Percentiles rank a stretch among this genome's conserved stretches.
Conservation (phyloP, 1,139 yeast genomes). For the Debaryomyces udenii region DNA sequence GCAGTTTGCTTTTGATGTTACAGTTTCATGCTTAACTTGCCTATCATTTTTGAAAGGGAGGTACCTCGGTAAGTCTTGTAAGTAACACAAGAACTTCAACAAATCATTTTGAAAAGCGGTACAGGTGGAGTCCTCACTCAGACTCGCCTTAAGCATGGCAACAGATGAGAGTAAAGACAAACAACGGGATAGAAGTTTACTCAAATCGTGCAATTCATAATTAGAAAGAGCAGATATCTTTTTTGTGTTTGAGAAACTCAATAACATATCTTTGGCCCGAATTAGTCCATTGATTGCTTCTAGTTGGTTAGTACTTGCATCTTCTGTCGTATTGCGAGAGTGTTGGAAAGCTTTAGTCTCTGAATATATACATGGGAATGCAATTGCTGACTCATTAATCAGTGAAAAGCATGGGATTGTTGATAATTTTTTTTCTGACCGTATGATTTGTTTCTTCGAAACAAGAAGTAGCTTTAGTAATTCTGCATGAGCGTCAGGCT, state of each 20-base stretch:
- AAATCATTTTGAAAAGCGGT: constrained; percentile 14
- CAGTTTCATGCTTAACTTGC: constrained; percentile 17
- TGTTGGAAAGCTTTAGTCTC: neutral
- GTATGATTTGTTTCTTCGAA: constrained; percentile 10
- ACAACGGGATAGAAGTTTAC: constrained; percentile 24
- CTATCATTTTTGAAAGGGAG: constrained; percentile 38
- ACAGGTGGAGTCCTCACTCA: constrained; percentile 9
- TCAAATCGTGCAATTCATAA: constrained; percentile 25
- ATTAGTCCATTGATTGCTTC: constrained; percentile 20
- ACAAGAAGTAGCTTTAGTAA: constrained; percentile 4
- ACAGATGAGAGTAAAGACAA: constrained; percentile 30
- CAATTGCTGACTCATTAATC: constrained; percentile 10
- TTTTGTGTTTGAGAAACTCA: constrained; percentile 13
- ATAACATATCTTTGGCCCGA: constrained; percentile 21
- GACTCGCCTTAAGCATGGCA: constrained; percentile 23
- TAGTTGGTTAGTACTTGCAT: constrained; percentile 3
- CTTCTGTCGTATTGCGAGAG: neutral
- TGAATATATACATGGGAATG: constrained; percentile 19
- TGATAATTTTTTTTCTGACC: constrained; percentile 12
- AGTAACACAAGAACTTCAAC: constrained; percentile 29
- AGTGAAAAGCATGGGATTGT: constrained; percentile 13
- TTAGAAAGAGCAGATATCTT: constrained; percentile 15
- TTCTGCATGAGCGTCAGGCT: neutral
- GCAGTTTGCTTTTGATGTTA: constrained; percentile 8
- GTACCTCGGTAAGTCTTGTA: constrained; percentile 38